Conservation (phyloP, 768 basidiomycete species). For the Phlebiopsis gigantea region DNA sequence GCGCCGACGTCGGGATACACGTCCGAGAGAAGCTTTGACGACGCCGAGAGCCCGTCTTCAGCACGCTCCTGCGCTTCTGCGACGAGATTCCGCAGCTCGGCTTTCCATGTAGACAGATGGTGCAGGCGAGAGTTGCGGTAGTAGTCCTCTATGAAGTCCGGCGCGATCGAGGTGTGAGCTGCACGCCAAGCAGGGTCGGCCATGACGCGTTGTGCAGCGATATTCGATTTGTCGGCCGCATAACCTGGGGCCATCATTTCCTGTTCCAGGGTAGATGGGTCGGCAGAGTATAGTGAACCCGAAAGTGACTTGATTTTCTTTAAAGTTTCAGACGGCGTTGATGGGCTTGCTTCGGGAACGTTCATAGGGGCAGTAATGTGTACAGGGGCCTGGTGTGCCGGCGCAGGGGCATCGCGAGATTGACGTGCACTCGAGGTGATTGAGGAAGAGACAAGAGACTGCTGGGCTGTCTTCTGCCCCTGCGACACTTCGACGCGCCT, state of each 20-base stretch:
- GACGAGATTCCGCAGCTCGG: slow-evolving; percentile 78
- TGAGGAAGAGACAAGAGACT: slow-evolving; percentile 21
- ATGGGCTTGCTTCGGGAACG: neutral
- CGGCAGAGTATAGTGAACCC: slow-evolving; percentile 33
- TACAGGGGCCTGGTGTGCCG: neutral
- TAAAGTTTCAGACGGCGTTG: slow-evolving; percentile 14
- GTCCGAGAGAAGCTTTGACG: neutral
- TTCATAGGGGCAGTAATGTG: neutral
- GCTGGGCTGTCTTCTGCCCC: slow-evolving; percentile 38
- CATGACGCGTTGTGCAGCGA: slow-evolving; percentile 73
- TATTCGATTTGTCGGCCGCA: slow-evolving; percentile 64
- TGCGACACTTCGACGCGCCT: slow-evolving; percentile 46
- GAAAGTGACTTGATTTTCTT: slow-evolving; percentile 13
- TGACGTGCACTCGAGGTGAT: neutral
- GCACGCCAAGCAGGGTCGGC: slow-evolving; percentile 80
- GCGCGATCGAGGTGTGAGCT: slow-evolving; percentile 80
- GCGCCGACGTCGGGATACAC: slow-evolving; percentile 8
- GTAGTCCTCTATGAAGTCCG: slow-evolving; percentile 76
- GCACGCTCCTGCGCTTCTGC: slow-evolving; percentile 71
- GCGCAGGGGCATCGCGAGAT: neutral
- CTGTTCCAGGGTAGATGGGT: slow-evolving; percentile 37
- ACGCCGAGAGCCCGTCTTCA: slow-evolving; percentile 32
- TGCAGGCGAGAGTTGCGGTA: slow-evolving; percentile 85
- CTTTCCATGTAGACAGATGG: slow-evolving; percentile 87
- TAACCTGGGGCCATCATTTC: slow-evolving; percentile 54